Percentiles rank a stretch among this genome's conserved stretches.
phyloP scores from a whole-genome alignment of 2,329 filamentous ascomycete genomes.

The Xenoacremonium recifei region DNA sequence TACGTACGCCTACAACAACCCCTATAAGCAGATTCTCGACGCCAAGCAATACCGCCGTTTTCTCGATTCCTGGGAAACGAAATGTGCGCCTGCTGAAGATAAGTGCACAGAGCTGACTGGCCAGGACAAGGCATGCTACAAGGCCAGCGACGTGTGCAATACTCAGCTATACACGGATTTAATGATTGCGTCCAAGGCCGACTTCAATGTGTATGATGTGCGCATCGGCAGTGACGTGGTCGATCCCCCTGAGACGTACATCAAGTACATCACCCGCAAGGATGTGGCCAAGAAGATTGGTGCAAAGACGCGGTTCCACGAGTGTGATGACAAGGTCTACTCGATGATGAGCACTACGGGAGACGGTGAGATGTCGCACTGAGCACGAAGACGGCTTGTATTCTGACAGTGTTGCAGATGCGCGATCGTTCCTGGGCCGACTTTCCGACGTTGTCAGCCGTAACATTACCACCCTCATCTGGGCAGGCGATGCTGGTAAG shows the following conservation, averaged over 20 bases:
- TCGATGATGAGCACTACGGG: constrained; percentile 21
- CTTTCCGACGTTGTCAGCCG: constrained; percentile 45
- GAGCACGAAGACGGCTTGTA: not conserved
- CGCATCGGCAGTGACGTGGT: constrained; percentile 27
- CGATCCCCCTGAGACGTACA: constrained; percentile 22
- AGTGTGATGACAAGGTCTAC: constrained; percentile 23
- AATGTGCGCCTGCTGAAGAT: constrained; percentile 19
- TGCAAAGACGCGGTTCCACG: constrained; percentile 20
- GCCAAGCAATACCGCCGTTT: constrained; percentile 16
- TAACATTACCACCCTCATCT: constrained; percentile 49
- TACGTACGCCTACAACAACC: constrained; percentile 32
- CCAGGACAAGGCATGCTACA: constrained; percentile 25
- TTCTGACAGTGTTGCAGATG: not conserved
- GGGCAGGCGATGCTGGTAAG: constrained; percentile 52
- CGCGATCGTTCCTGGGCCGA: constrained; percentile 14
- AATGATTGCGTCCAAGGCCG: constrained; percentile 19
- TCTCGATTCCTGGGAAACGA: constrained; percentile 29
- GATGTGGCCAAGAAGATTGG: constrained; percentile 25
- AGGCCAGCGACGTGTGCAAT: constrained; percentile 25
- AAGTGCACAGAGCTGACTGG: constrained; percentile 22
- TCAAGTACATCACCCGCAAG: constrained; percentile 20
- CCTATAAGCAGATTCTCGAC: constrained; percentile 29
- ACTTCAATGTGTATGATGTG: constrained; percentile 49
- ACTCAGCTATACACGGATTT: constrained; percentile 25
- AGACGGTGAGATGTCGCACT: constrained; percentile 15